Conservation (phyloP, 1,139 yeast genomes). For the Zygosaccharomyces pseudobailii region DNA sequence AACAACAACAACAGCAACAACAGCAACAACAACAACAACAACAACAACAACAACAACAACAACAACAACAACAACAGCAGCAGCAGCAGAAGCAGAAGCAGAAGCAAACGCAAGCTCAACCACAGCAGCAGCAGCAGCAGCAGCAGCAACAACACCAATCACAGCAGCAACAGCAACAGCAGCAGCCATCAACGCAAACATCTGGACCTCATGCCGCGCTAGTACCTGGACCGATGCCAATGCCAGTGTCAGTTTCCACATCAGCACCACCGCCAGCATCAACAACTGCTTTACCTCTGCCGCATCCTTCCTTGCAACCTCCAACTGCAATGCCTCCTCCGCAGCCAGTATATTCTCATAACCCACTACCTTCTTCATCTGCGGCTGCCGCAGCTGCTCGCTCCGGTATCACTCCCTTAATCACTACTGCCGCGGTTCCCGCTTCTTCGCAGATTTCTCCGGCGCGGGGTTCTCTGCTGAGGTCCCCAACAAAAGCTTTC, state of each 20-base stretch:
- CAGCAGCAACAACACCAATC: constrained; percentile 8
- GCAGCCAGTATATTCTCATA: constrained; percentile 7
- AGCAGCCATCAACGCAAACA: constrained; percentile 5
- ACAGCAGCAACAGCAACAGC: constrained; percentile 10
- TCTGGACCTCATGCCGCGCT: constrained; percentile 2
- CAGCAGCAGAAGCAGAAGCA: constrained; percentile 5
- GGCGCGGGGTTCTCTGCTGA: constrained; percentile 24
- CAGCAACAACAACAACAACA: constrained; percentile 12
- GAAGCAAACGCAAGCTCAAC: constrained; percentile 9
- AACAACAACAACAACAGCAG: constrained; percentile 5
- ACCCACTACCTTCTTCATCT: constrained; percentile 7
- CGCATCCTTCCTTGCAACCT: constrained; percentile 7
- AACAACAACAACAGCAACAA: constrained; percentile 7
- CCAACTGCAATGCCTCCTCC: constrained; percentile 12
- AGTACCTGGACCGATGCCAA: constrained; percentile 8
- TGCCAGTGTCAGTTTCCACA: constrained; percentile 6
- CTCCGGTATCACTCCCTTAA: constrained; percentile 11
- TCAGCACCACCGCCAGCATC: constrained; percentile 10
- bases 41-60: constrained; percentile 9
- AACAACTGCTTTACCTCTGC: constrained; percentile 9
- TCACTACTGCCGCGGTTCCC: constrained; percentile 13
- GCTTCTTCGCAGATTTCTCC: constrained; percentile 33
- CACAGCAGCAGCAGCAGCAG: constrained; percentile 9
- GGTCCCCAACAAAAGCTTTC: constrained; percentile 44
- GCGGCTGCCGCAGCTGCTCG: constrained; percentile 5